Conservation (phyloP, 2,329 filamentous ascomycete genomes). For the Fusarium staphyleae region DNA sequence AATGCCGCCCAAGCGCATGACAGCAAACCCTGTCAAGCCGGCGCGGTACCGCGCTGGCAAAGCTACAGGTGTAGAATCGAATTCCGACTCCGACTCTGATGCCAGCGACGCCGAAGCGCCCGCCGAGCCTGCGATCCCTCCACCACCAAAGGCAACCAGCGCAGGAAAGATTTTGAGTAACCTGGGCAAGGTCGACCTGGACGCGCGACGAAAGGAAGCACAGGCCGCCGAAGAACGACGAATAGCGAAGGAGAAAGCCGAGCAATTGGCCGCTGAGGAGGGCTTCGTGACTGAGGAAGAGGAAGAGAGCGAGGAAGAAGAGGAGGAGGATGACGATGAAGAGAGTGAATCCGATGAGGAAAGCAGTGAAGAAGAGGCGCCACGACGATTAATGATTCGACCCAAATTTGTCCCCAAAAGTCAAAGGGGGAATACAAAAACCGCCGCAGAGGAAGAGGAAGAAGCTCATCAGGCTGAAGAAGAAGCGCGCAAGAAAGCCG, state of each 20-base stretch:
- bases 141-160: constrained; percentile 64
- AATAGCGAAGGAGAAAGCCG: constrained; percentile 57
- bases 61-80: constrained; percentile 62
- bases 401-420: constrained; percentile 70
- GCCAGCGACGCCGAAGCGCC: constrained; percentile 53
- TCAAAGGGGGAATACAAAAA: constrained; percentile 52
- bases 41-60: constrained; percentile 89
- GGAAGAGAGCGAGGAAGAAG: constrained; percentile 50
- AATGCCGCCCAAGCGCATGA: constrained; percentile 86
- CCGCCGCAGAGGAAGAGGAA: constrained; percentile 46
- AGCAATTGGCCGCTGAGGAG: constrained; percentile 62
- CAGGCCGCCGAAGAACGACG: constrained; percentile 57
- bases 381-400: constrained; percentile 64
- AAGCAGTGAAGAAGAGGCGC: constrained; percentile 64
- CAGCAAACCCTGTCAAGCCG: constrained; percentile 83
- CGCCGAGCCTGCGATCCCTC: constrained; percentile 50
- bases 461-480: constrained; percentile 57
- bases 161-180: constrained; percentile 64
- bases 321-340: constrained; percentile 48
- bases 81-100: constrained; percentile 62
- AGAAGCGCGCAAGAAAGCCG: constrained; percentile 70
- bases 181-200: constrained; percentile 60
- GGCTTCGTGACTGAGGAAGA: constrained; percentile 68
- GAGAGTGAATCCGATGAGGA: constrained; percentile 55
- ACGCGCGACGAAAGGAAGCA: constrained; percentile 54